Evolutionary conservation across 257 asterid species (phyloP).

Genomic region (Solanum microdontum): DNA sequence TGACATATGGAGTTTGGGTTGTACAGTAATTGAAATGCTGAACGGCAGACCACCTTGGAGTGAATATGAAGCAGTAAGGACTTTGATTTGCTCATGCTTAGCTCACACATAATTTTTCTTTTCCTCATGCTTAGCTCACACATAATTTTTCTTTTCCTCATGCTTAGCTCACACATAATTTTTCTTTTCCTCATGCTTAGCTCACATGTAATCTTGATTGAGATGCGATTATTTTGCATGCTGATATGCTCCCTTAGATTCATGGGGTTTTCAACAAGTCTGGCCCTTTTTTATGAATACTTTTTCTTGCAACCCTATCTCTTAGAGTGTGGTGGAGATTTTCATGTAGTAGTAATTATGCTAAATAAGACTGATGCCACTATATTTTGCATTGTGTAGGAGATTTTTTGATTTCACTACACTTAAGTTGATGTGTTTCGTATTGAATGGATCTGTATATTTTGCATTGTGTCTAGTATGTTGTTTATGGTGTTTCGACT

Average conservation of each 20-base stretch:
- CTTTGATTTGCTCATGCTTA: background rate
- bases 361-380: background rate
- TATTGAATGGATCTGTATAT: background rate
- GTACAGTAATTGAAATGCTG: slow-evolving; percentile 83
- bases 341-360: background rate
- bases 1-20: slow-evolving; percentile 95
- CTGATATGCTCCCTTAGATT: background rate
- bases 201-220: background rate
- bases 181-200: background rate
- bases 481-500: too few species aligned
- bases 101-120: background rate
- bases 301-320: background rate
- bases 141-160: background rate
- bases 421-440: background rate
- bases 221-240: background rate
- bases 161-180: background rate
- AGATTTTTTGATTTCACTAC: background rate
- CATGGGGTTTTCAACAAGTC: background rate
- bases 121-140: slow-evolving; percentile 1
- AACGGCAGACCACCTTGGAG: slow-evolving; percentile 94
- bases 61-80: slow-evolving; percentile 73
- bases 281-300: background rate
- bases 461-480: too few species aligned
- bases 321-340: background rate
- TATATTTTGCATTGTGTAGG: background rate